Base-by-base conservation (phyloP, 2,329 filamentous ascomycete genomes). In the Colletotrichum spinosum region DNA sequence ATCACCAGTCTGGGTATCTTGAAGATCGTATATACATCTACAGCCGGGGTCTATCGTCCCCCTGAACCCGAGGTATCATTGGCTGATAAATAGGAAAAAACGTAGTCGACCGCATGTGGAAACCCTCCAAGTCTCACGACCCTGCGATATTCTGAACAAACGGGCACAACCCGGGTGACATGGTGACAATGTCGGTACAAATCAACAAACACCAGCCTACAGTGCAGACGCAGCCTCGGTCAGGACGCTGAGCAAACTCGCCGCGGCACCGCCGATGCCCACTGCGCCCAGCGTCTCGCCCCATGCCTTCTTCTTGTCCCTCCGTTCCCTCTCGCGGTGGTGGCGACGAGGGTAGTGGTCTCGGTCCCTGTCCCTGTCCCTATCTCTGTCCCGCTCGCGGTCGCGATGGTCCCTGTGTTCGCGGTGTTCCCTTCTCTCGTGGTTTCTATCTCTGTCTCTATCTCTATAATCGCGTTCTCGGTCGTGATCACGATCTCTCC, bases 231-330 rank as follows among this genome's bases (percentile, higher is more conserved):
- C 86, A 34, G 86, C 87, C 72, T 90, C 86, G 4, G 84, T 82
- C 38, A 90, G 74, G 1, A 89, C 86, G 58, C 83, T 84, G 50
- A 89, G 70, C 66, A 90, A 74, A 57, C 85, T 88, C 3, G 83
- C 86, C 0, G 88, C 87, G 0, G 86, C 87, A 9, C 87, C 86
- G 4, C 87, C 87, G 37, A 90, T 84, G 1, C 87, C 84, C 6
- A 86, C 87, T 0, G 84, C 86, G 2, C 83, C 81, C 4, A 89
- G 78, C 13, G 86, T 83, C 68, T 87, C 85, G 52, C 83, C 83
- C 75, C 83, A 83, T 11, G 77, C 78, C 70, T 80, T 83, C 72
- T 79, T 83, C 70, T 75, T 80, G 3, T 81, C 77, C 41, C 73
- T 72, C 39, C 72, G 72, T 10, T 73, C 70, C 48, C 71, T 61